Base-by-base conservation (phyloP, 208 protist genomes). In the Tritrichomonas musculus region DNA sequence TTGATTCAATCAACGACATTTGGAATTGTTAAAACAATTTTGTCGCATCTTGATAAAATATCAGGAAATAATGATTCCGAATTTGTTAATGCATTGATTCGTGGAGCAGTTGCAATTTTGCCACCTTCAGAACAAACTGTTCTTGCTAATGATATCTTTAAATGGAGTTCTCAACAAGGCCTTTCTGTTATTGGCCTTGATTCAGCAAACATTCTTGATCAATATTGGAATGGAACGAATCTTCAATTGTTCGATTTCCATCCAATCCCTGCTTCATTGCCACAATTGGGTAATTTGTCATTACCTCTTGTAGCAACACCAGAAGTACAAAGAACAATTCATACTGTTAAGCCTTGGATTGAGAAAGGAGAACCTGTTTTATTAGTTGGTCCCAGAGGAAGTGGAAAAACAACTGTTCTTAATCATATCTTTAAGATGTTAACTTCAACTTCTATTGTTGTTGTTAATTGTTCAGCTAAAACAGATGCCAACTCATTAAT, bases 301-400 rank as follows among this genome's bases (percentile, higher is more conserved):
- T 50, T 88, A 36, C 77, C 82, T n/a, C 49, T 88, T 44, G 96
- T 99, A 36, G 53, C 94, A 22, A 99, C 98, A 47, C 95, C 97
- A 57, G 97, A 98, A 60, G 97, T 98, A 94, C 98, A 98, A 95
- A 96, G 97, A 30, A 96, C 96, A 75, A 93, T 97, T 55, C 96
- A 96, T 60, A 96, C 98, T 80, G 96, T 99, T 94, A 84, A 94
- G 93, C 97, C 97, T 93, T 99, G 98, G 98, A 95, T 98, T 88
- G 82, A 95, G 49, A 94, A 96, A 49, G 27, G 57, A 33, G 95
- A 97, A 39, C 98, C 98, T 14, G 47, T 88, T 44, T 33, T 88
- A 27, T 39, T 88, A 5, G n/a, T 88, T 95, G 77, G 77, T 20
- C 77, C 77, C 33, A 88, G 47, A 88, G 77, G 77, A 22, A 60